Evolutionary conservation across 2,329 filamentous ascomycete species (phyloP), one percentile per base, ranked within the genome.

Genomic region (Calonectria multiphialidica): DNA sequence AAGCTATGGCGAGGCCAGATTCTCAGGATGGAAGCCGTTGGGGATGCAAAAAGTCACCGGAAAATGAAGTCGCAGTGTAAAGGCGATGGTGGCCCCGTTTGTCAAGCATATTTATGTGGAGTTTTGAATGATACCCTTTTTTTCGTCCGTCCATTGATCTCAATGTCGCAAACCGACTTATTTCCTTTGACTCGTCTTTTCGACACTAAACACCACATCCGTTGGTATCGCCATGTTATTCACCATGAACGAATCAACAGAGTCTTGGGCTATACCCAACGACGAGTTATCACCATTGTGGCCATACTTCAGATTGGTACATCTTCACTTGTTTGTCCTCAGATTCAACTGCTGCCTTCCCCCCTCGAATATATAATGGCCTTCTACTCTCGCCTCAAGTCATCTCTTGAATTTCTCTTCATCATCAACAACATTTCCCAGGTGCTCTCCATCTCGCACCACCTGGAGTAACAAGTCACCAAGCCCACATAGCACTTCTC

Each of bases 61-160:
- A 40, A 57, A 40, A 16, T 23, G 53, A 57, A 21, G n/a, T 57
- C 53, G 21, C 53, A 25, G 25, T 37, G 53, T 40, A 25, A 40
- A 57, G n/a, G 53, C 33, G 33, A 57, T 23, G 49, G 53, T 57
- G 50, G 33, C 30, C 9, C 35, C 33, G n/a, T 57, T 40, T 44
- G 55, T 64, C n/a, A 68, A 68, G 42, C 35, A 62, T 28, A 30
- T 73, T 61, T 63, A 69, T 59, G 47, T 57, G 57, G 66, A 53
- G 25, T 57, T 72, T 47, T 57, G 23, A 71, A 76, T 76, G 76
- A 77, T 77, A 77, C 75, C 76, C 76, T 73, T 67, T 77, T 73
- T 44, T 71, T 47, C 37, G 7, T 55, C 50, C 6, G 28, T 63
- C 10, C 9, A 45, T 37, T 37, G 5, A 37, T 18, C n/a, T 37